Evolutionary conservation across 208 protist genomes (phyloP), one percentile per base, ranked within the genome.

Genomic region (Herpetomonas muscarum): DNA sequence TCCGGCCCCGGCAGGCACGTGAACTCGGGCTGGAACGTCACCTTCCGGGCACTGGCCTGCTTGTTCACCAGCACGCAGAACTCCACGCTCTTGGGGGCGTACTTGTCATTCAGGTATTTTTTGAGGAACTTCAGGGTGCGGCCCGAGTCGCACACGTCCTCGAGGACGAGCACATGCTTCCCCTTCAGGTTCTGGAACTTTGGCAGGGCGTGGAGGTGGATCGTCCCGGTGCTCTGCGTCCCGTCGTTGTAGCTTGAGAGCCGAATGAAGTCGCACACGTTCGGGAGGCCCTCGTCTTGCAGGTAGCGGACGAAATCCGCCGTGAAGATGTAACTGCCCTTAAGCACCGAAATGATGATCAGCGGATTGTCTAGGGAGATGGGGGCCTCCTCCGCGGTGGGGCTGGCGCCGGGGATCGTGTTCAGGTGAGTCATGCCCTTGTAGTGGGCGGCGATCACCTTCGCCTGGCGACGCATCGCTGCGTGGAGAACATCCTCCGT

Each of bases 251-350:
- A 97, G 6, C 76, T 89, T 3, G 74, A 51, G 1, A 94, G 34
- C 15, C 88, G 79, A 17, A 97, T 45, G 63, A 97, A 97, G 56
- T 97, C 87, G 46, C 88, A 70, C 7, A 92, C 79, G 59, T 90
- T 68, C 5, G 84, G 79, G 10, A 96, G 55, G 15, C 70, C 79
- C 24, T 54, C 59, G 45, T 93, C 86, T 17, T 66, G 59, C 3
- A 96, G 71, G 55, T 86, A 87, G 26, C 91, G 82, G n/a, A 87
- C 74, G 22, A 96, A 51, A 49, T 96, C 91, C 4, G 88, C 86
- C 1, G 85, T 94, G 66, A 96, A 94, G 46, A 95, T 86, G 74
- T 94, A 96, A 57, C 77, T 87, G 26, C 91, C 91, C 56, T 94
- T 96, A 7, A 96, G 60, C 9, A 96, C 69, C n/a, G 87, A 93